Evolutionary conservation across 495 filamentous ascomycete genomes (phyloP), one percentile per base, ranked within the genome.

Genomic region (Penicillium cataractarum): DNA sequence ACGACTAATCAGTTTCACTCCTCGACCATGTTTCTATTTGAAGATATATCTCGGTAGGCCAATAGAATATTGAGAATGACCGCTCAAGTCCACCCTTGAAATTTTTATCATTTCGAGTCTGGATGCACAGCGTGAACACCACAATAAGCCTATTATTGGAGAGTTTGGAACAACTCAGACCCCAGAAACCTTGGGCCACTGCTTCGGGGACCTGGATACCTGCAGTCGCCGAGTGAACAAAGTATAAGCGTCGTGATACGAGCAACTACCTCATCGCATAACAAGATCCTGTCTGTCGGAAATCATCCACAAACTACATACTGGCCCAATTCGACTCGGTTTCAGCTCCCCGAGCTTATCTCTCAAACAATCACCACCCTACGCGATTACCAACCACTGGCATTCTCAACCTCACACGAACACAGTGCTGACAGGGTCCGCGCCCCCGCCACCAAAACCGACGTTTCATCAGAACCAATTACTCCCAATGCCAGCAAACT

Each of bases 341-440:
- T 46, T 46, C 42, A 46, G 19, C n/a, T 24, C n/a, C 42, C 4
- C 7, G 17, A 22, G 4, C 6, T 24, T 9, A 5, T 4, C 6
- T 13, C 42, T 22, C 19, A 46, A 24, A 24, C 19, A 21, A 7
- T 12, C 21, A 46, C 42, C 2, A 8, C 9, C 8, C n/a, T 3
- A 21, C 40, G 19, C 17, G 7, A 46, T 13, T 21, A 9, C 19
- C 21, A 22, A 10, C 57, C 63, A n/a, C n/a, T n/a, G n/a, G n/a
- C n/a, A 46, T 13, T 21, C 21, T 9, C 21, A 22, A 10, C 57
- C 63, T 65, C 63, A 48, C 57, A 70, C 65, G 61, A 70, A 70
- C 65, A 70, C 60, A 70, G 65, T 70, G 65, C 68, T 70, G 62
- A 70, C 62, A 32, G 57, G 42, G 24, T 46, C 42, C 42, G 42